A percentile compares a stretch with the other conserved stretches of the same genome.
These are phyloP conservation scores for Corchorus olitorius DNA, from an alignment of 345 rosid species.

Conservation along the genomic window DNA sequence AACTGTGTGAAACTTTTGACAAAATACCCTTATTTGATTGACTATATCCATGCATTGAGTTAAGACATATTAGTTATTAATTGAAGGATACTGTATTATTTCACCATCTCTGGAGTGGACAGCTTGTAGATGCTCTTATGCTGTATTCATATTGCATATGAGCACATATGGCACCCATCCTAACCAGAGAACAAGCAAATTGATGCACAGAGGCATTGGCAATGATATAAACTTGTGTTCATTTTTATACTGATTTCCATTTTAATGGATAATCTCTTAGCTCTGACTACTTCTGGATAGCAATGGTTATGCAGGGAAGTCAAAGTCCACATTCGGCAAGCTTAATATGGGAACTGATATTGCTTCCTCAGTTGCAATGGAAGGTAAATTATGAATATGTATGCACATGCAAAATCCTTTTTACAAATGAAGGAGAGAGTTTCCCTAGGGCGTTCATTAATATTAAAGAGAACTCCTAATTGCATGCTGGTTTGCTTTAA, in stretches of 20 bases:
- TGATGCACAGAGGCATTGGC: neutral
- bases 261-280: neutral
- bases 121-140: neutral
- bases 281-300: slow-evolving; percentile 18
- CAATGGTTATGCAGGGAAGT: slow-evolving; percentile 40
- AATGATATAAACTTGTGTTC: neutral
- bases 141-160: neutral
- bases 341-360: slow-evolving; percentile 23
- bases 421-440: neutral
- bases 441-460: neutral
- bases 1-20: neutral
- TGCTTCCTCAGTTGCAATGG: slow-evolving; percentile 26
- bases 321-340: slow-evolving; percentile 28
- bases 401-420: neutral
- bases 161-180: neutral
- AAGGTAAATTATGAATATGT: slow-evolving; percentile 32
- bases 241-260: neutral
- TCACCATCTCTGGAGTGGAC: neutral
- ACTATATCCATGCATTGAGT: neutral
- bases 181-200: neutral
- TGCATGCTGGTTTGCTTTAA: slow-evolving; percentile 4
- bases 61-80: neutral
- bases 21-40: neutral
- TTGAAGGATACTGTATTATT: neutral
- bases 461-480: neutral